A percentile compares a stretch with the other conserved stretches of the same genome.
Evolutionary conservation across 1,284 basidiomycete species (phyloP).

Genomic region (Marasmius fiardii): DNA sequence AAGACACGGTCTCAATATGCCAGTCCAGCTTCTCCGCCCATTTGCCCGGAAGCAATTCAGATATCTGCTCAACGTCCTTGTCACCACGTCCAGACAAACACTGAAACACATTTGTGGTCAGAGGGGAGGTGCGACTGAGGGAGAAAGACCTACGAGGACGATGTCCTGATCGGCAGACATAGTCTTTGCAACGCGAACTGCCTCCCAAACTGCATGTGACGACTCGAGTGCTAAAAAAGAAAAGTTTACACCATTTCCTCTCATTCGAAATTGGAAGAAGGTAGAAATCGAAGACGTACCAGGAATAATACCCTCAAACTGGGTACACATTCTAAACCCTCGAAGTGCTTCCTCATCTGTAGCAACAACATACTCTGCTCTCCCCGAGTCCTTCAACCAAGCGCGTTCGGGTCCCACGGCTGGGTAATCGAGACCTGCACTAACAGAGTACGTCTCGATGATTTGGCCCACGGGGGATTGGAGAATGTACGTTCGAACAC

Average conservation of each 20-base stretch:
- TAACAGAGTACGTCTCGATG: conserved; percentile 95
- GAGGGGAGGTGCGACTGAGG: too few relatives aligned
- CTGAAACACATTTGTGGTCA: conserved; percentile 37
- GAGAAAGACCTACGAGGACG: conserved; percentile 70
- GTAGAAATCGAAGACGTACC: conserved; percentile 50
- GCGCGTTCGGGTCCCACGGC: conserved; percentile 98
- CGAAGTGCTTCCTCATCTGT: conserved; percentile 92
- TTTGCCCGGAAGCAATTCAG: conserved; percentile 77
- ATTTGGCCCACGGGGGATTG: conserved; percentile 91
- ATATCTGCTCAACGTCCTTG: conserved; percentile 94
- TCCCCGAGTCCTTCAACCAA: conserved; percentile 91
- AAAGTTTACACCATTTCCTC: conserved; percentile 9
- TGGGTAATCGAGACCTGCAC: conserved; percentile 90
- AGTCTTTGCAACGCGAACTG: conserved; percentile 81
- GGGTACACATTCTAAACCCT: conserved; percentile 89
- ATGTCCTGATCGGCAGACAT: conserved; percentile 84
- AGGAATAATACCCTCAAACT: conserved; percentile 97
- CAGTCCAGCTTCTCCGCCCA: conserved; percentile 89
- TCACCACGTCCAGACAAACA: conserved; percentile 90
- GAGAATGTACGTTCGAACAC: conserved; percentile 92
- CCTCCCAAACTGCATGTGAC: conserved; percentile 94
- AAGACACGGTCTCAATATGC: too few relatives aligned
- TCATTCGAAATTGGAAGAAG: not conserved
- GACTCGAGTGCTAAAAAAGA: conserved; percentile 78
- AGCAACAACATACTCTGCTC: conserved; percentile 91